phyloP scores from a whole-genome alignment of 495 filamentous ascomycete species.

The Talaromyces proteolyticus region DNA sequence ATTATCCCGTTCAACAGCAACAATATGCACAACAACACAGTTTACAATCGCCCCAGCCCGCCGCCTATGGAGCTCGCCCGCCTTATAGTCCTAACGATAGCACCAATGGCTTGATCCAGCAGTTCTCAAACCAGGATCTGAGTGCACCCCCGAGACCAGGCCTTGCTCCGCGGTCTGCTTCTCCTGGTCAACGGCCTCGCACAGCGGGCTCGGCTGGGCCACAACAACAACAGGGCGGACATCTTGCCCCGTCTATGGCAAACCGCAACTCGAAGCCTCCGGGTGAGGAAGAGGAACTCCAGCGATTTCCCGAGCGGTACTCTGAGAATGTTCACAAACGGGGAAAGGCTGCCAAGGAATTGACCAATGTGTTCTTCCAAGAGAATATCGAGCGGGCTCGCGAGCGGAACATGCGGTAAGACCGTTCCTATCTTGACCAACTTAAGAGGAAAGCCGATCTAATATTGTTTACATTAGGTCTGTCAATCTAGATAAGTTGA shows the following conservation, averaged over 20 bases:
- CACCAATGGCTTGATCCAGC: slow-evolving; percentile 80
- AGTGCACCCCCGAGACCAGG: slow-evolving; percentile 59
- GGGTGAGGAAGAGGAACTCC: slow-evolving; percentile 43
- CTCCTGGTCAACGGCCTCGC: slow-evolving; percentile 68
- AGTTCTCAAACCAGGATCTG: slow-evolving; percentile 96
- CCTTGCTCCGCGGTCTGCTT: slow-evolving; percentile 64
- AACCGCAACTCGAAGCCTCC: slow-evolving; percentile 33
- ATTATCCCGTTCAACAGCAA: slow-evolving; percentile 50
- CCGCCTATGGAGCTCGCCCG: slow-evolving; percentile 43
- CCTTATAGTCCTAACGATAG: slow-evolving; percentile 50
- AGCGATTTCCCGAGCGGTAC: slow-evolving; percentile 72
- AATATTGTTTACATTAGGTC: slow-evolving; percentile 49
- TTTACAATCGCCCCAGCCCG: slow-evolving; percentile 45
- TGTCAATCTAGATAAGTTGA: slow-evolving; percentile 79
- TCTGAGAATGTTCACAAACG: slow-evolving; percentile 75
- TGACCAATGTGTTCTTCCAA: slow-evolving; percentile 88
- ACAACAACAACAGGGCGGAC: slow-evolving; percentile 53
- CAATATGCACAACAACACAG: slow-evolving; percentile 62
- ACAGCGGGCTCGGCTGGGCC: slow-evolving; percentile 55
- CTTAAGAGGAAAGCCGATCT: not conserved
- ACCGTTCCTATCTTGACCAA: slow-evolving; percentile 9
- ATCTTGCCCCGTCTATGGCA: slow-evolving; percentile 60
- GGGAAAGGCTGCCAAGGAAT: slow-evolving; percentile 51
- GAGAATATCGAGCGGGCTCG: slow-evolving; percentile 89
- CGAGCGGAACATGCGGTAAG: slow-evolving; percentile 85